Percentiles rank a stretch among this genome's conserved stretches.
Evolutionary conservation across 2,329 filamentous ascomycete genomes (phyloP).

Genomic region (Claviceps monticola): DNA sequence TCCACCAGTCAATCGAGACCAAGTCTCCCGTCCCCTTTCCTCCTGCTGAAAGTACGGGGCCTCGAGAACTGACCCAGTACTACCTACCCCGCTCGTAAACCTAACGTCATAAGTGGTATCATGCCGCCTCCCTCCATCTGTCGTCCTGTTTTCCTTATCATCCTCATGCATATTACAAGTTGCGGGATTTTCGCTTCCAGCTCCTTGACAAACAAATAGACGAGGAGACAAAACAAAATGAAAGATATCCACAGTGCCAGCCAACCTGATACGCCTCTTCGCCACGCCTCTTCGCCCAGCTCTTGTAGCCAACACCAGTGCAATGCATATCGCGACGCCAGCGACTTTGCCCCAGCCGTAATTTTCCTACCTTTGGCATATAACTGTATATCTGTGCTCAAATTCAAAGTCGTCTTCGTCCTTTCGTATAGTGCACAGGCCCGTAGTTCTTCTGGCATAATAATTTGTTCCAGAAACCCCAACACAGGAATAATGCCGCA

Average conservation of each 20-base stretch:
- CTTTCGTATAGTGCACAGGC: constrained; percentile 2
- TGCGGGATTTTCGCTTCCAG: constrained; percentile 11
- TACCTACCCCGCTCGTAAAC: constrained; percentile 8
- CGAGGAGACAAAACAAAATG: constrained; percentile 5
- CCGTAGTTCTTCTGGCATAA: not conserved
- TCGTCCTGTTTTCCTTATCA: constrained; percentile 8
- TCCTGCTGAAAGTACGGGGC: not conserved
- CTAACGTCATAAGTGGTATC: constrained; percentile 23
- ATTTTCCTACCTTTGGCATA: constrained; percentile 3
- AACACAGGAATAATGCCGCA: constrained; percentile 15
- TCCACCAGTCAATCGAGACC: not conserved
- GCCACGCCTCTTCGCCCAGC: constrained; percentile 9
- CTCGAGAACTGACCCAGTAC: not conserved
- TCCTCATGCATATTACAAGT: constrained; percentile 7
- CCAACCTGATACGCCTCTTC: constrained; percentile 11
- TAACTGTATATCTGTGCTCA: constrained; percentile 1
- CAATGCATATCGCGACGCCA: constrained; percentile 7
- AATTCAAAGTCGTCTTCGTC: not conserved
- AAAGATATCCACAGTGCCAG: constrained; percentile 5
- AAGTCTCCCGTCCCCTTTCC: not conserved
- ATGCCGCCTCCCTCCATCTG: constrained; percentile 15
- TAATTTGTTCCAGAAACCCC: constrained; percentile 11
- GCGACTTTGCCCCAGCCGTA: constrained; percentile 2
- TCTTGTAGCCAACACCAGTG: constrained; percentile 7
- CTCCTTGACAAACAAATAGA: constrained; percentile 3